Evolutionary conservation across 1,284 basidiomycete species (phyloP).

Genomic region (Macrocystidia cucumis): DNA sequence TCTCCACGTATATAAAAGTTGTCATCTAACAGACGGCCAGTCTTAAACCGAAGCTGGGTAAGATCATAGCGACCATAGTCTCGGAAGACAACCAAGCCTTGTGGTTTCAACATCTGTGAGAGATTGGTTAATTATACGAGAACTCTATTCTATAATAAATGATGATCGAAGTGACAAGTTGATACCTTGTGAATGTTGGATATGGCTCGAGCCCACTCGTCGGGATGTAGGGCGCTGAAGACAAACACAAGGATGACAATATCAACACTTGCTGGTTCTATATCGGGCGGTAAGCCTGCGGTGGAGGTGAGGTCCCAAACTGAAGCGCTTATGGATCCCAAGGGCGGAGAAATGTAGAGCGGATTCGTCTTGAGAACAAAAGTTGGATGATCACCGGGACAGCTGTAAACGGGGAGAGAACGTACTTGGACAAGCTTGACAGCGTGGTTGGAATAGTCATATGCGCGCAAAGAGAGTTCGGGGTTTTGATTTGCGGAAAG

Average conservation of each 20-base stretch:
- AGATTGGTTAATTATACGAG: neutral
- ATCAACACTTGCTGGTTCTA: conserved; percentile 70
- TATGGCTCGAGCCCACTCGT: conserved; percentile 86
- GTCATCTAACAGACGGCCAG: conserved; percentile 80
- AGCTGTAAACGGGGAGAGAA: neutral
- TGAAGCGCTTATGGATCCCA: conserved; percentile 69
- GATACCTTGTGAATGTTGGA: conserved; percentile 75
- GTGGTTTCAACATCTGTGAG: conserved; percentile 80
- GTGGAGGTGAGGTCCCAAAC: conserved; percentile 89
- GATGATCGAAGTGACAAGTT: conserved; percentile 2
- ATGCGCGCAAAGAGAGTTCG: conserved; percentile 66
- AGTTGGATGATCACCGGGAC: conserved; percentile 1
- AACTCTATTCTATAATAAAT: neutral
- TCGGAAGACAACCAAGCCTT: conserved; percentile 78
- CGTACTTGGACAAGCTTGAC: conserved; percentile 84
- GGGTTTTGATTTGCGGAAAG: conserved; percentile 81
- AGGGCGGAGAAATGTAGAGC: conserved; percentile 61
- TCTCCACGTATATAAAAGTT: conserved; percentile 95
- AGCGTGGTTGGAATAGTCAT: conserved; percentile 89
- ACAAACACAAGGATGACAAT: conserved; percentile 94
- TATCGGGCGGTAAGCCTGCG: conserved; percentile 51
- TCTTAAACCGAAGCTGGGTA: conserved; percentile 91
- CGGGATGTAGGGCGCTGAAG: conserved; percentile 88
- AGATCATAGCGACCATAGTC: conserved; percentile 96
- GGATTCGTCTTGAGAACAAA: conserved; percentile 39